These are phyloP conservation scores for Eucalyptus paniculata DNA, from an alignment of 345 rosid genomes.

Conservation along the genomic window DNA sequence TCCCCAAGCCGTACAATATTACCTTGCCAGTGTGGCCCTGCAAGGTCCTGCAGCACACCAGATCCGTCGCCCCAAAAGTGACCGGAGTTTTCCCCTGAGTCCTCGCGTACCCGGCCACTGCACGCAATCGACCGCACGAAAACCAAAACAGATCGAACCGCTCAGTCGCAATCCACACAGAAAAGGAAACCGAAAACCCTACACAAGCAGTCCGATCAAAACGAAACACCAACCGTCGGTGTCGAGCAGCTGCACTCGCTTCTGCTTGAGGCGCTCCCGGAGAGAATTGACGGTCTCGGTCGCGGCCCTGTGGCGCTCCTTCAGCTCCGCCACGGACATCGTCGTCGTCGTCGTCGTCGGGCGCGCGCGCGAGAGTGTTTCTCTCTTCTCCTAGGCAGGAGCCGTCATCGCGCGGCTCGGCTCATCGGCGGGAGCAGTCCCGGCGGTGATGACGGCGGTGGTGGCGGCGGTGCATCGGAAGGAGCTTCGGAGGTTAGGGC, in stretches of 20 bases:
- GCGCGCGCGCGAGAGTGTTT: not conserved
- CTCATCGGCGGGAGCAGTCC: not conserved
- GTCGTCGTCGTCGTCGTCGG: not conserved
- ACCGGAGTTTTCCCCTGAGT: conserved; percentile 59
- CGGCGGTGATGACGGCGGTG: not conserved
- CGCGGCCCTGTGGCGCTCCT: conserved; percentile 70
- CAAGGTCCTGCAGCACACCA: conserved; percentile 90
- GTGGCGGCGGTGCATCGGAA: not conserved
- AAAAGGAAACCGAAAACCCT: not conserved
- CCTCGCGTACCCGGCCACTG: conserved; percentile 65
- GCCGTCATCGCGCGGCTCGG: not conserved
- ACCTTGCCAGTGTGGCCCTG: conserved; percentile 99
- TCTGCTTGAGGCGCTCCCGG: conserved; percentile 64
- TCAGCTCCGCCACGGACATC: conserved; percentile 88
- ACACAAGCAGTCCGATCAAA: not conserved
- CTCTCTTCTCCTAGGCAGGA: not conserved
- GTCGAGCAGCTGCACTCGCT: conserved; percentile 71
- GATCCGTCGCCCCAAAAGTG: conserved; percentile 76
- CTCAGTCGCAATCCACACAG: not conserved
- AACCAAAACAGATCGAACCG: conserved; percentile 6
- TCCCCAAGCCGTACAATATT: not conserved
- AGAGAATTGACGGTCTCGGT: conserved; percentile 56
- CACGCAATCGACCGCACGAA: not conserved
- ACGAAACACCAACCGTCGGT: conserved; percentile 37
- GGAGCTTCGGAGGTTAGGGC: not conserved